Evolutionary conservation across 2,329 filamentous ascomycete species (phyloP), one percentile per base, ranked within the genome.

Genomic region (Aspergillus sp.): DNA sequence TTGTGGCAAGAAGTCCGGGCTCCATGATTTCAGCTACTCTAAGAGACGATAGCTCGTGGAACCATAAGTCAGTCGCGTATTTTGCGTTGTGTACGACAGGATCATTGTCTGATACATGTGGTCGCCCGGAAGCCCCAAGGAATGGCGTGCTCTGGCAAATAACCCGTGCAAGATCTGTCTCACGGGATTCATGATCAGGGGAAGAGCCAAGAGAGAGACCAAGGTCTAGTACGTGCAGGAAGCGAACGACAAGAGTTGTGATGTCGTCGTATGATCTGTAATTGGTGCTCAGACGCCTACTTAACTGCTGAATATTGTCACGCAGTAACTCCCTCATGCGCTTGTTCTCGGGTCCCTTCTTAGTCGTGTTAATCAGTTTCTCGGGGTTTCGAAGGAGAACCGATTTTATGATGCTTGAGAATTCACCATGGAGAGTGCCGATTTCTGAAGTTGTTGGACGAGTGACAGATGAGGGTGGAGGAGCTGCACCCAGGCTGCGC

Each of bases 221-320:
- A 59, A 96, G 79, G 63, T 89, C 85, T 9, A 98, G 78, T 64
- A 90, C 90, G 57, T 89, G 86, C 44, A 98, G 79, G 62, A 97
- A 89, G 52, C 89, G 90, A 45, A 91, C 81, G 11, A 91, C 83
- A 4, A 91, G 93, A 45, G 84, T 81, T 0, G 89, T 90, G 65
- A 98, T 85, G 69, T 99, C 95, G 60, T 91, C 90, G 67, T 97
- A 98, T 13, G 86, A 86, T 40, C 86, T 83, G 69, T 92, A 96
- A 37, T 86, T 82, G 30, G 84, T 80, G 2, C 81, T 82, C 7
- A 99, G 81, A 45, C 93, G 85, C 54, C 82, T 79, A 50, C 89
- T 84, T 40, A 96, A 84, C 60, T 89, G 86, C 6, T 79, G 76
- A n/a, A 95, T 77, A 57, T 87, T 87, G 39, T 79, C 76, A 50